A percentile compares a stretch with the other conserved stretches of the same genome.
Evolutionary conservation across 1,139 yeast species (phyloP).

Genomic region (Candida tropicalis): DNA sequence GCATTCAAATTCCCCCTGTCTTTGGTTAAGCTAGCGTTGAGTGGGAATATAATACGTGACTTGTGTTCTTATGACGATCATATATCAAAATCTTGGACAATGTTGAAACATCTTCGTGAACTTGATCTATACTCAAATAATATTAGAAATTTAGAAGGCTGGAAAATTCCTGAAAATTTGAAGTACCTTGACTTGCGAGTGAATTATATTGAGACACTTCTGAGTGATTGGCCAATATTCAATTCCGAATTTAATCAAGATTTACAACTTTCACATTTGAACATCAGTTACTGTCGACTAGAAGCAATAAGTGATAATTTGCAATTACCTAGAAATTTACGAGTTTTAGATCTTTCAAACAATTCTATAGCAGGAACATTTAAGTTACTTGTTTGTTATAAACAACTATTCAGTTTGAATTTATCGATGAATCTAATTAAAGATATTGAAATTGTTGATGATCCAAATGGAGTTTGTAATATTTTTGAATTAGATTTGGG

Average conservation of each 20-base stretch:
- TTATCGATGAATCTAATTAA: slow-evolving; percentile 24
- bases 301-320: slow-evolving; percentile 17
- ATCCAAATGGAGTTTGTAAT: slow-evolving; percentile 10
- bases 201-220: slow-evolving; percentile 20
- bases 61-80: slow-evolving; percentile 22
- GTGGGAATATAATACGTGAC: slow-evolving; percentile 23
- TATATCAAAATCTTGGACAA: slow-evolving; percentile 25
- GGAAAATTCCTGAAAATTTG: slow-evolving; percentile 30
- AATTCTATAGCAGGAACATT: slow-evolving; percentile 17
- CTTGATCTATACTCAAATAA: slow-evolving; percentile 29
- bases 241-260: slow-evolving; percentile 9
- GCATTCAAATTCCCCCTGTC: slow-evolving; percentile 30
- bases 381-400: slow-evolving; percentile 14
- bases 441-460: slow-evolving; percentile 10
- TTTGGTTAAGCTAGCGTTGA: slow-evolving; percentile 24
- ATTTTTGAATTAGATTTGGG: slow-evolving; percentile 23
- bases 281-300: slow-evolving; percentile 22
- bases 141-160: slow-evolving; percentile 22
- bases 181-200: slow-evolving; percentile 25
- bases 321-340: slow-evolving; percentile 21
- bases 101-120: slow-evolving; percentile 24
- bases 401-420: slow-evolving; percentile 22
- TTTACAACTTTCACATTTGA: slow-evolving; percentile 14
- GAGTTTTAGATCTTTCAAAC: slow-evolving; percentile 14
- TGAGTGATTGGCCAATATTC: slow-evolving; percentile 16